A percentile compares a stretch with the other conserved stretches of the same genome.
Conservation (phyloP, 2,329 filamentous ascomycete genomes). For the Sclerotinia glacialis region DNA sequence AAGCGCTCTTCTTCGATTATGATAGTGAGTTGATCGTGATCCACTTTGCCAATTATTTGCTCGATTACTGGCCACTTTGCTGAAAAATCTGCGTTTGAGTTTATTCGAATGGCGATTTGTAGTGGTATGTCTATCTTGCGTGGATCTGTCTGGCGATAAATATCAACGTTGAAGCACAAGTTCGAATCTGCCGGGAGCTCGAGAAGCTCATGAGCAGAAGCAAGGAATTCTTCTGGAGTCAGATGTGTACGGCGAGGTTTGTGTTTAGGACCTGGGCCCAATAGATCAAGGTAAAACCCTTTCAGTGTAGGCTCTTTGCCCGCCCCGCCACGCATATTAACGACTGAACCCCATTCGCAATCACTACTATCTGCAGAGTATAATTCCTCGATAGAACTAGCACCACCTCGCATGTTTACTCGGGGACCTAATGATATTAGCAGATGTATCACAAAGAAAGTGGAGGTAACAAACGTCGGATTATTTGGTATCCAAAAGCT, state of each 20-base stretch:
- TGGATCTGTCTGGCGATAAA: conserved; percentile 11
- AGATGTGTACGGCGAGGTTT: conserved; percentile 9
- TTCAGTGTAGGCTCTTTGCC: not conserved
- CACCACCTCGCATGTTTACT: conserved; percentile 11
- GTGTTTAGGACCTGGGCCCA: not conserved
- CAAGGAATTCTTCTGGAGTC: not conserved
- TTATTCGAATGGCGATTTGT: not conserved
- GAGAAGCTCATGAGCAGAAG: conserved; percentile 9
- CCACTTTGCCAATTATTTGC: conserved; percentile 6
- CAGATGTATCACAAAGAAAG: too few relatives aligned
- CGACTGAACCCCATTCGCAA: not conserved
- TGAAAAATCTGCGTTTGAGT: not conserved
- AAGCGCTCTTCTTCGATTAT: conserved; percentile 8
- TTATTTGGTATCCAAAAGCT: conserved; percentile 32
- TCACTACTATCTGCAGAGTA: not conserved
- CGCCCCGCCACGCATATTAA: conserved; percentile 15
- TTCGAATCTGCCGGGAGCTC: not conserved
- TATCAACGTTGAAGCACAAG: conserved; percentile 6
- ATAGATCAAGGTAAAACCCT: not conserved
- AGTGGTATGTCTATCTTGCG: conserved; percentile 12
- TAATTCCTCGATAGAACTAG: conserved; percentile 12
- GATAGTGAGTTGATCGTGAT: conserved; percentile 17
- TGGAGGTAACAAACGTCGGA: conserved; percentile 25
- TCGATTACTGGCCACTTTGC: conserved; percentile 1
- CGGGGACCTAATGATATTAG: conserved; percentile 15